These are phyloP conservation scores for Lachancea cidri DNA, from an alignment of 805 yeast genomes.

Conservation along the genomic window DNA sequence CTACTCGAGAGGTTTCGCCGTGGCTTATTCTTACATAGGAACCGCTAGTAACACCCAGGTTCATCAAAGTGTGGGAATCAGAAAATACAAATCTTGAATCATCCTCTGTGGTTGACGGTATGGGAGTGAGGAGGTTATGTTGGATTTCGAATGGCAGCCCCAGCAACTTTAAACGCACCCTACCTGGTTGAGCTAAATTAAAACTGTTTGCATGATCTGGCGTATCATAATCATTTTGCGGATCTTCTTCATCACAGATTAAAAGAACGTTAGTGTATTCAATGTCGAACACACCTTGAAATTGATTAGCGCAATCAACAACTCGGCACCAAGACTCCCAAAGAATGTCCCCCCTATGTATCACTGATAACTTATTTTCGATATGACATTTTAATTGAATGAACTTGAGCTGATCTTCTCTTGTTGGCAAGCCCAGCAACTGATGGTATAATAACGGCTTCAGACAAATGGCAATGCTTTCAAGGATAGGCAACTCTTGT, in stretches of 20 bases:
- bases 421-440: conserved; percentile 11
- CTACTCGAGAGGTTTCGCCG: conserved; percentile 7
- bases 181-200: conserved; percentile 4
- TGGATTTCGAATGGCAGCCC: conserved; percentile 9
- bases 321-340: conserved; percentile 19
- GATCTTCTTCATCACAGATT: conserved; percentile 3
- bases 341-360: conserved; percentile 14
- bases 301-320: conserved; percentile 16
- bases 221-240: neutral
- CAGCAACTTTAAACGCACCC: conserved; percentile 5
- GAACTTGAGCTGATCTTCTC: conserved; percentile 18
- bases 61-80: conserved; percentile 12
- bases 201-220: neutral
- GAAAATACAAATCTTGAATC: conserved; percentile 28
- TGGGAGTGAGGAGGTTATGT: conserved; percentile 9
- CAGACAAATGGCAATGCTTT: conserved; percentile 14
- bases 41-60: conserved; percentile 24
- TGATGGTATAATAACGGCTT: conserved; percentile 19
- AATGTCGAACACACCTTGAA: conserved; percentile 20
- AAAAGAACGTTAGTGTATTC: conserved; percentile 18
- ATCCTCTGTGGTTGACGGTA: conserved; percentile 20
- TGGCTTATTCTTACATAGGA: conserved; percentile 13
- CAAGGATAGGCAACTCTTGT: conserved; percentile 11
- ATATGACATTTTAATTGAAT: conserved; percentile 21
- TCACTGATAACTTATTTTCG: conserved; percentile 10